Percentiles rank a stretch among this genome's conserved stretches.
Conservation (phyloP, 1,139 yeast species). For the Geotrichum siamense region DNA sequence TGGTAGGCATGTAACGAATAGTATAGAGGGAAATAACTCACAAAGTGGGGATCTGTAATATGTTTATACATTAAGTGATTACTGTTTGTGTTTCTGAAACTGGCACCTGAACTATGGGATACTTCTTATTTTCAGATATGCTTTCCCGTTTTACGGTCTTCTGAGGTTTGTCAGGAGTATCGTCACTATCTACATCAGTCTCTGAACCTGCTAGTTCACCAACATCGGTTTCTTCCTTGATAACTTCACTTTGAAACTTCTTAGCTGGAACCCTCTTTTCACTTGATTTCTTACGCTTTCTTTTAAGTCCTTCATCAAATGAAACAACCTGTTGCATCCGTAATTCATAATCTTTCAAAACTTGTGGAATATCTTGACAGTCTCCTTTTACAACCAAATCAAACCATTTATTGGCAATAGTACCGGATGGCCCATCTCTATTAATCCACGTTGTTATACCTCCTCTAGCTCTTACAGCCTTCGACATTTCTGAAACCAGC, state of each 20-base stretch:
- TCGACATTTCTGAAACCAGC: slow-evolving; percentile 62
- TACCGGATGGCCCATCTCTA: slow-evolving; percentile 42
- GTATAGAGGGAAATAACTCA: no score
- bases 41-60: no score
- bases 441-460: slow-evolving; percentile 56
- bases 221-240: background rate
- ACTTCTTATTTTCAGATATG: no score
- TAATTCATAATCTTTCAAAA: slow-evolving; percentile 32
- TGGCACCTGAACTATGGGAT: no score
- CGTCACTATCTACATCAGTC: background rate
- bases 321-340: slow-evolving; percentile 1
- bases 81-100: no score
- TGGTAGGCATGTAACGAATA: no score
- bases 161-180: no score
- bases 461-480: slow-evolving; percentile 51
- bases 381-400: slow-evolving; percentile 54
- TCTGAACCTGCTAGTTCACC: background rate
- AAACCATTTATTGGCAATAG: slow-evolving; percentile 44
- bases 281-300: background rate
- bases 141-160: no score
- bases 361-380: slow-evolving; percentile 45
- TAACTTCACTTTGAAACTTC: background rate
- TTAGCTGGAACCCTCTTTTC: background rate
- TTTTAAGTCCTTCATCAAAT: slow-evolving; percentile 16
- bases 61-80: no score